Percentiles rank a stretch among this genome's conserved stretches.
phyloP scores from a whole-genome alignment of 1,284 basidiomycete species.

The Farysia itapuensis region DNA sequence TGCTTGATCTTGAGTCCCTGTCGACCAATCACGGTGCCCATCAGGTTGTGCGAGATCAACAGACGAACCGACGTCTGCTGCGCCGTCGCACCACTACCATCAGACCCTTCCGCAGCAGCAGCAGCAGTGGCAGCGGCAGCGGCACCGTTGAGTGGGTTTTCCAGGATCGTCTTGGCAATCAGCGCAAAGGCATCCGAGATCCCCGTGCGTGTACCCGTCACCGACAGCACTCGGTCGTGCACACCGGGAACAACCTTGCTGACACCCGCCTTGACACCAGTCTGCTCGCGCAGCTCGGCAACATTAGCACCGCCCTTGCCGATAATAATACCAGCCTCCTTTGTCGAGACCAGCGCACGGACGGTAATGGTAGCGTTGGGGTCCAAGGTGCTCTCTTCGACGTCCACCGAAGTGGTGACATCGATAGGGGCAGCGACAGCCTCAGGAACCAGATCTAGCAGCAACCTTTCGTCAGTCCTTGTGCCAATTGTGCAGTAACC shows the following conservation, averaged over 20 bases:
- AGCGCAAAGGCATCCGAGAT: constrained; percentile 95
- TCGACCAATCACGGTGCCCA: constrained; percentile 60
- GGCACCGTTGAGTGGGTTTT: constrained; percentile 38
- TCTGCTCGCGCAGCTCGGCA: constrained; percentile 88
- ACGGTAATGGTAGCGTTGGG: constrained; percentile 44
- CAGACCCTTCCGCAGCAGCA: constrained; percentile 69
- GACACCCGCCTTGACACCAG: constrained; percentile 95
- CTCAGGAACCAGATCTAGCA: constrained; percentile 8
- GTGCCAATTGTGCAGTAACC: too few species aligned
- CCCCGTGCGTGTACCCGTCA: constrained; percentile 84
- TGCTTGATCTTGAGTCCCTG: constrained; percentile 60
- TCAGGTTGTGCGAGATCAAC: constrained; percentile 59
- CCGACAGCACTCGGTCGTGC: constrained; percentile 93
- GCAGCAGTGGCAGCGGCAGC: constrained; percentile 64
- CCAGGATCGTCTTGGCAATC: constrained; percentile 87
- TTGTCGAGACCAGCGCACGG: constrained; percentile 54
- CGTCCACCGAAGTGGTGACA: background rate
- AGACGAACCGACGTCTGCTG: constrained; percentile 81
- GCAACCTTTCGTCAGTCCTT: too few species aligned
- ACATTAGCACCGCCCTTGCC: constrained; percentile 96
- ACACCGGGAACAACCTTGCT: constrained; percentile 97
- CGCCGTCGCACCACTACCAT: constrained; percentile 69
- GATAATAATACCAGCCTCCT: constrained; percentile 58
- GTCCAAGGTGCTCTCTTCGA: constrained; percentile 25
- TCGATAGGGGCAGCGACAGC: constrained; percentile 8